Evolutionary conservation across 2,329 filamentous ascomycete genomes (phyloP), one percentile per base, ranked within the genome.

Genomic region (Seiridium cupressi): DNA sequence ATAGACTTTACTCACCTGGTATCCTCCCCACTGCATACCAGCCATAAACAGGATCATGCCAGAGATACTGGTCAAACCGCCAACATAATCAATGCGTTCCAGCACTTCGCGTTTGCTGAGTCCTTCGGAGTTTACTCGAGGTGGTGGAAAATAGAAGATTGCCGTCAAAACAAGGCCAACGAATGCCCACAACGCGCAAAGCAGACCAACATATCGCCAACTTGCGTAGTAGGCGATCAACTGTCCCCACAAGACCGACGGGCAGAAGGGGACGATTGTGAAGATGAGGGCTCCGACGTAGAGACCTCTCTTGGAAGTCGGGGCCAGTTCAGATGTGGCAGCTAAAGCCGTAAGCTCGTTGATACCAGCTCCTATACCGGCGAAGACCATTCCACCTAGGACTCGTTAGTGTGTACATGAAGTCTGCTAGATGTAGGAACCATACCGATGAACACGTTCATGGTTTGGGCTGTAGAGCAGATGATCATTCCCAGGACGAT

Each of bases 341-440:
- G 88, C 87, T 7, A 91, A 76, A 4, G 88, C 87, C 5, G 86
- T 90, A 40, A 91, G 76, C 70, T 90, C 88, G 64, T 87, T 87
- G 62, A 90, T 81, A 11, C 88, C 88, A 9, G 87, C 87, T 40
- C 88, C 88, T 5, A 85, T 76, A 1, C 88, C 88, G 8, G 87
- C 81, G 63, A 90, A 78, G 2, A 70, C 69, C 77, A 79, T 79
- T 13, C 78, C 76, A 54, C 70, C 82, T 84, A 54, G 18, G 31
- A 32, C 47, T 6, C 55, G 10, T 40, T 3, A 48, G 31, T 3
- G 62, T 26, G 8, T 8, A 5, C 11, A 36, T 32, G 10, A 26
- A 26, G 18, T 26, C 18, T 26, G 18, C 18, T 26, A 13, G 35
- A 53, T 36, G n/a, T 5, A 32, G n/a, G 26, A 35, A 42, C 66